Base-by-base conservation (phyloP, 164 flowering plant genomes). In the Stephania yunnanensis region DNA sequence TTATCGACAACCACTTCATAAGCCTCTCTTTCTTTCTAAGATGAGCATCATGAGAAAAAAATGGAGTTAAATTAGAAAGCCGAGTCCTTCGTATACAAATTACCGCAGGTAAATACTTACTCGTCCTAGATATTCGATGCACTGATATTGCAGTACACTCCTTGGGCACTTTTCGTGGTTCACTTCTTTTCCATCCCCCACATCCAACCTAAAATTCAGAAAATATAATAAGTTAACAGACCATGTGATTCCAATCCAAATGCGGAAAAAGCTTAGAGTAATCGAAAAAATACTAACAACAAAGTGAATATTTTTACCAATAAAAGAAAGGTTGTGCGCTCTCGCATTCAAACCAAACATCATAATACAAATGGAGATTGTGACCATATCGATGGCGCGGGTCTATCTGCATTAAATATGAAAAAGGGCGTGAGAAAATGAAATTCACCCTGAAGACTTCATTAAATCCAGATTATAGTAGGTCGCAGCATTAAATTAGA, bases 341-440 rank as follows among this genome's bases (percentile, higher is more conserved):
- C 78, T 81, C 83, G 46, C 89, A 84, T 1, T 58, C 74, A 31
- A 84, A 85, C 93, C 96, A 91, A 5, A 85, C 69, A 76, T 84
- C 86, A 55, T 91, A 90, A 72, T 91, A 89, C 55, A 87, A 71
- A 78, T 88, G 90, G 30, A 91, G 76, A 77, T 89, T 91, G 75
- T 86, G 89, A 31, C 95, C 95, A 75, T 89, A 89, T 8, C 93
- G 86, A 78, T 88, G 93, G 19, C 89, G 87, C 20, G 95, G 93
- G 78, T 90, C 96, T 76, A 91, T 90, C 92, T 91, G 81, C 9
- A 61, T 52, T 71, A 29, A 70, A 55, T 12, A 55, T 19, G 17
- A 3, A 12, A 55, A 45, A 70, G 10, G 61, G 36, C 19, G 46
- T 68, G 7, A 68, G 19, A 74, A 61, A 36, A 20, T 29, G 8